These are phyloP conservation scores for Entophlyctis luteolus DNA, from an alignment of 192 early-diverging fungal species.

Conservation along the genomic window DNA sequence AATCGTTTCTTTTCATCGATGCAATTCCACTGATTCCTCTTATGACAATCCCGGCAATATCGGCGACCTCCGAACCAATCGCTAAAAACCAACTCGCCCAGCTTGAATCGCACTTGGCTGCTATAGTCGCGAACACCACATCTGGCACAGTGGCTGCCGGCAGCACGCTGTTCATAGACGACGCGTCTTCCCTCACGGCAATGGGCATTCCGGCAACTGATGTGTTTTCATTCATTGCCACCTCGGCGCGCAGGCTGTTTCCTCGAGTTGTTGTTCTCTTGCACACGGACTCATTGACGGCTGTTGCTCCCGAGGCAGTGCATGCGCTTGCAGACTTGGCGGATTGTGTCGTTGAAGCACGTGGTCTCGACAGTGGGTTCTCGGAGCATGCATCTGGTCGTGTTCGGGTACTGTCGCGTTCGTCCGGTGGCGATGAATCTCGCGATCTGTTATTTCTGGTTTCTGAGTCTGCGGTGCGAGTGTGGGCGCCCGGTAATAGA, in stretches of 20 bases:
- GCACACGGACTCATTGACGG: neutral
- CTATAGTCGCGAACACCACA: neutral
- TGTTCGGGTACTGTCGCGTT: neutral
- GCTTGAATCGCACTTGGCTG: neutral
- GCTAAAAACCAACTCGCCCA: neutral
- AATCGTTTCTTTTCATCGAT: neutral
- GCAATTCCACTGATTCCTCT: neutral
- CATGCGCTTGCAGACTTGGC: too few relatives aligned
- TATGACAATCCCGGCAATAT: neutral
- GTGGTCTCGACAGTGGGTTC: neutral
- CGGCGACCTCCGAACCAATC: neutral
- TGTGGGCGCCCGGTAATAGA: constrained; percentile 2
- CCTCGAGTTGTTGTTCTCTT: neutral
- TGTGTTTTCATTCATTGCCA: neutral
- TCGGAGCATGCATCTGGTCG: neutral
- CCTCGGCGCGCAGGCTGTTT: neutral
- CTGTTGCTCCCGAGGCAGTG: too few relatives aligned
- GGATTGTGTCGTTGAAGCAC: neutral
- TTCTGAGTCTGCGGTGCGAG: neutral
- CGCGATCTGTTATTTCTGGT: neutral
- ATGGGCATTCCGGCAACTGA: neutral
- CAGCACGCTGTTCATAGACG: neutral
- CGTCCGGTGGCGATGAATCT: neutral
- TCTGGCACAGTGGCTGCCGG: too few relatives aligned
- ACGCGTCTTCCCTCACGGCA: neutral